A percentile compares a stretch with the other conserved stretches of the same genome.
These are phyloP conservation scores for Rhizophora apiculata DNA, from an alignment of 345 rosid species.

Conservation along the genomic window DNA sequence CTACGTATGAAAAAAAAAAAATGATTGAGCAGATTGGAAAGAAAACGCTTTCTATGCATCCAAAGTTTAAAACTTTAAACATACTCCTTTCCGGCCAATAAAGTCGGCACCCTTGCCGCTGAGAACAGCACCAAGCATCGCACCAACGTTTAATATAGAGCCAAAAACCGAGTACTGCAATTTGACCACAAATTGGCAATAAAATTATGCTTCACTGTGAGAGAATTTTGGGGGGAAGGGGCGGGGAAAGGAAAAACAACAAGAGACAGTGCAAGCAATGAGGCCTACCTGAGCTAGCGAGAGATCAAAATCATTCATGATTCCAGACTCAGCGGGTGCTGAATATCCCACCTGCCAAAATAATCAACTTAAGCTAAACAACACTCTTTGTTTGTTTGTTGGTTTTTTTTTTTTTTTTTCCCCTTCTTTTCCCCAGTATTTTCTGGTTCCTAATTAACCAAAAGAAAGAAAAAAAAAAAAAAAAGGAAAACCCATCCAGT, in stretches of 20 bases:
- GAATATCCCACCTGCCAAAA: constrained; percentile 44
- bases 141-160: constrained; percentile 79
- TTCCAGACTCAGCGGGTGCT: constrained; percentile 44
- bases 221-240: no score
- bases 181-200: no score
- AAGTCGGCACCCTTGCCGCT: constrained; percentile 71
- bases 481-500: no score
- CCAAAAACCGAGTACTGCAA: constrained; percentile 80
- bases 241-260: no score
- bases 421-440: background rate
- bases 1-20: constrained; percentile 28
- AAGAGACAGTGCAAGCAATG: background rate
- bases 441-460: background rate
- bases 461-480: background rate
- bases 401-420: no score
- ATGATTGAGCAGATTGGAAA: background rate
- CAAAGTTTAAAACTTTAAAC: constrained; percentile 3
- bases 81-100: constrained; percentile 78
- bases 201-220: no score
- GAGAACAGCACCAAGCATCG: constrained; percentile 81
- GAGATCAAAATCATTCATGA: constrained; percentile 39
- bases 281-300: constrained; percentile 36
- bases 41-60: background rate
- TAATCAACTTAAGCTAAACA: background rate
- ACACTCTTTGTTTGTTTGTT: background rate